Evolutionary conservation across 2,329 filamentous ascomycete genomes (phyloP).

Genomic region (Claviceps purpurea): DNA sequence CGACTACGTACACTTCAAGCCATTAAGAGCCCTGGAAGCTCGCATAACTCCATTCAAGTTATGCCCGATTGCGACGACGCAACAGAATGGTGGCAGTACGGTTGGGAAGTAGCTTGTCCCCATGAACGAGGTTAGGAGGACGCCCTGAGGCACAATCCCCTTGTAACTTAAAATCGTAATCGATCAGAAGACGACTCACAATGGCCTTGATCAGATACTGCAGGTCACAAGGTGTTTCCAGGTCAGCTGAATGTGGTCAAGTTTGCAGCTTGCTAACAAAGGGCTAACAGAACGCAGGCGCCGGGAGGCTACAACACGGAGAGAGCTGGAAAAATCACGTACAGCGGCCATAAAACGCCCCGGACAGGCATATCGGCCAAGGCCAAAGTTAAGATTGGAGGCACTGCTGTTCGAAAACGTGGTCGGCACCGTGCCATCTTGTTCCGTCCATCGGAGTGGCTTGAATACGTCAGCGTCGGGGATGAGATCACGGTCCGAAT

Average conservation of each 20-base stretch:
- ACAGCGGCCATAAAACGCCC: constrained; percentile 10
- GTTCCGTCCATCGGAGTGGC: constrained; percentile 5
- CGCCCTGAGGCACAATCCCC: not conserved
- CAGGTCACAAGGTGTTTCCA: too few species aligned
- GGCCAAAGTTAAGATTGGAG: constrained; percentile 9
- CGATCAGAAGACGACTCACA: constrained; percentile 7
- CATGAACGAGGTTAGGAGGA: constrained; percentile 6
- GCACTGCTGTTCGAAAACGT: constrained; percentile 8
- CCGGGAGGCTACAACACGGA: too few species aligned
- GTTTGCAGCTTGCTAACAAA: too few species aligned
- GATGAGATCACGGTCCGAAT: constrained; percentile 3
- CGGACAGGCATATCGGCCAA: constrained; percentile 10
- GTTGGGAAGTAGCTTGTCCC: constrained; percentile 8
- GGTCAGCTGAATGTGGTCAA: too few species aligned
- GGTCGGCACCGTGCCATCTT: not conserved
- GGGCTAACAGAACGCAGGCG: too few species aligned
- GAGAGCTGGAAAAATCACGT: not conserved
- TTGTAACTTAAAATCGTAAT: constrained; percentile 8
- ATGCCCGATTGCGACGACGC: not conserved
- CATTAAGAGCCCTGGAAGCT: too few species aligned
- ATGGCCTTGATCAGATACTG: constrained; percentile 9
- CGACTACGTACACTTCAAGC: too few species aligned
- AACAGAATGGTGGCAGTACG: constrained; percentile 4
- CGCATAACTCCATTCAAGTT: too few species aligned
- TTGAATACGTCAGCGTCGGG: constrained; percentile 3